phyloP scores from a whole-genome alignment of 495 filamentous ascomycete species.

The Hypoxylon fuscum region DNA sequence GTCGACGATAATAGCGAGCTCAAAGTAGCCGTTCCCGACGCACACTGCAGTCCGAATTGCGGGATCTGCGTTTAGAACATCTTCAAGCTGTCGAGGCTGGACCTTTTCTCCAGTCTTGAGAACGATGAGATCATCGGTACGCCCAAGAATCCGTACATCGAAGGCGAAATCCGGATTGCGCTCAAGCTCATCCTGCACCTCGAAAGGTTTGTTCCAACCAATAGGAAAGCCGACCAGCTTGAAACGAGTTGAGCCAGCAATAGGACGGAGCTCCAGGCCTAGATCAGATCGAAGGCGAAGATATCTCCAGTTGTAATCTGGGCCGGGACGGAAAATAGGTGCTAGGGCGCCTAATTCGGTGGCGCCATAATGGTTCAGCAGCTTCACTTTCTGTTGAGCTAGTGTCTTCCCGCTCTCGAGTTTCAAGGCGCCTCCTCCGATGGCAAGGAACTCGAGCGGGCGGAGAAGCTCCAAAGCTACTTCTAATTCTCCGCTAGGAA shows the following conservation, averaged over 20 bases:
- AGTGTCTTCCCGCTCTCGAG: constrained; percentile 31
- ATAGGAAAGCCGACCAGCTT: constrained; percentile 39
- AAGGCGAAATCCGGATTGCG: constrained; percentile 26
- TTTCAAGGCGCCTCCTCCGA: constrained; percentile 54
- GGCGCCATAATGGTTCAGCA: constrained; percentile 51
- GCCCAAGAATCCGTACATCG: constrained; percentile 42
- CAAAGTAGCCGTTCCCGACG: constrained; percentile 47
- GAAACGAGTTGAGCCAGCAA: constrained; percentile 14
- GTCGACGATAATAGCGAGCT: constrained; percentile 49
- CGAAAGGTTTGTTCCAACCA: constrained; percentile 40
- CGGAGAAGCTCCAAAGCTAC: constrained; percentile 28
- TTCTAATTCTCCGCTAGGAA: constrained; percentile 38
- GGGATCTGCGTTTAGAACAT: constrained; percentile 19
- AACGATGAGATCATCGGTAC: constrained; percentile 51
- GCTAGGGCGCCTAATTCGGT: constrained; percentile 52
- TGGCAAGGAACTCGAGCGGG: constrained; percentile 51
- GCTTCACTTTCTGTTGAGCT: constrained; percentile 31
- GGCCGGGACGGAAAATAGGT: constrained; percentile 45
- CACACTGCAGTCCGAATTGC: constrained; percentile 42
- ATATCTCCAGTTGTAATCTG: constrained; percentile 49
- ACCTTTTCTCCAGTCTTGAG: constrained; percentile 55
- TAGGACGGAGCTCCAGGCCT: constrained; percentile 28
- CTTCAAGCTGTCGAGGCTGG: constrained; percentile 43
- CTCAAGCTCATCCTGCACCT: constrained; percentile 45
- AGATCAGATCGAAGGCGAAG: constrained; percentile 50